Conservation (phyloP, 176 grass and related monocot species). For the Oryza meyeriana region DNA sequence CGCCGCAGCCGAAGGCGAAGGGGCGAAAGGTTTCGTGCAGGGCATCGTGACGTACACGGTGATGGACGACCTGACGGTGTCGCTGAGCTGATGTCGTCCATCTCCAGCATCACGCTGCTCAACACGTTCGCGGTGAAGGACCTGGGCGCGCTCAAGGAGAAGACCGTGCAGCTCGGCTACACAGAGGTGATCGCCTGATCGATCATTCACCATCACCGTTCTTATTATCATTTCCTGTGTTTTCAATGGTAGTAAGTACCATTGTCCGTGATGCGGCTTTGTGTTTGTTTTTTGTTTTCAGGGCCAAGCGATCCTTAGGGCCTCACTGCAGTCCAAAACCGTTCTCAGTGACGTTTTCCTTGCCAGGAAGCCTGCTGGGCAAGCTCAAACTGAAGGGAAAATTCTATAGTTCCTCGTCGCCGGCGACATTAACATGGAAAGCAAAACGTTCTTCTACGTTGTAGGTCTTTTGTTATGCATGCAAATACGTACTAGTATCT, state of each 20-base stretch:
- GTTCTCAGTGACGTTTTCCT: constrained; percentile 44
- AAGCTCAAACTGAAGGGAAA: not conserved
- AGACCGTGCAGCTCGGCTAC: constrained; percentile 36
- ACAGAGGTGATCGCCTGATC: not conserved
- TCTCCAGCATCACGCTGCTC: constrained; percentile 43
- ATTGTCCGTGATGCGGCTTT: not conserved
- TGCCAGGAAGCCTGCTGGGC: too few relatives aligned
- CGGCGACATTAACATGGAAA: not conserved
- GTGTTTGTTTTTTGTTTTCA: not conserved
- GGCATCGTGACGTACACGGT: constrained; percentile 19
- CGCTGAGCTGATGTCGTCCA: constrained; percentile 34
- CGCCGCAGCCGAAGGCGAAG: not conserved
- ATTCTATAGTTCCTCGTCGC: too few relatives aligned
- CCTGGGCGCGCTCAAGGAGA: constrained; percentile 44
- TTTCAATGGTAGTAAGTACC: too few relatives aligned
- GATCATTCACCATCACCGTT: too few relatives aligned
- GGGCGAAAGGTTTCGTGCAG: constrained; percentile 24
- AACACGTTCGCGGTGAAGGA: constrained; percentile 20
- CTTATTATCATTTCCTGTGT: too few relatives aligned
- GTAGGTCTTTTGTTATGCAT: not conserved
- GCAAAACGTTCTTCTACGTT: too few relatives aligned
- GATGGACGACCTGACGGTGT: not conserved
- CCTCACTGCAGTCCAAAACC: constrained; percentile 33
- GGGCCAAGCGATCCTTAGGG: constrained; percentile 17
- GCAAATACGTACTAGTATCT: not conserved